Percentiles rank a stretch among this genome's conserved stretches.
These are phyloP conservation scores for Asclepias syriaca DNA, from an alignment of 257 asterid genomes.

Conservation along the genomic window DNA sequence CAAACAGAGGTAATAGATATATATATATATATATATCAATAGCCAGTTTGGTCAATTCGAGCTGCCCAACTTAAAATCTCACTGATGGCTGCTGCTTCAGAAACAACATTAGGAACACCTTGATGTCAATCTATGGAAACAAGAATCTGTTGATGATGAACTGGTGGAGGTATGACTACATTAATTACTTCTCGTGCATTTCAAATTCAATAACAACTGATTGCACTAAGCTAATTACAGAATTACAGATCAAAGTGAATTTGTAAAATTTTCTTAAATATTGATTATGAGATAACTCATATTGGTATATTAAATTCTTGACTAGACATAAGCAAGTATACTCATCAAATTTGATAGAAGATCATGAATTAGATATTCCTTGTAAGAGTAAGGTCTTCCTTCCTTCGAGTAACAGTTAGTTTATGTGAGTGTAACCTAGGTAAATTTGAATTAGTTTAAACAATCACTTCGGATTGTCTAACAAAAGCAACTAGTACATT, in stretches of 20 bases:
- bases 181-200: background rate
- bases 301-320: too few species aligned
- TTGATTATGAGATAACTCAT: background rate
- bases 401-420: too few species aligned
- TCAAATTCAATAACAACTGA: background rate
- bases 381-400: too few species aligned
- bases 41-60: background rate
- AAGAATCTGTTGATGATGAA: conserved; percentile 78
- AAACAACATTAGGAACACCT: conserved; percentile 53
- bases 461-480: too few species aligned
- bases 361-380: too few species aligned
- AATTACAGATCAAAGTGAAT: background rate
- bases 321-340: too few species aligned
- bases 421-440: too few species aligned
- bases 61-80: background rate
- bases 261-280: background rate
- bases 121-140: conserved; percentile 69
- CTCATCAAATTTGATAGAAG: too few species aligned
- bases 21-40: too few species aligned
- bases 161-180: conserved; percentile 62
- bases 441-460: too few species aligned
- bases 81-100: conserved; percentile 32
- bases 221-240: background rate
- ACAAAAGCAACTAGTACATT: too few species aligned
- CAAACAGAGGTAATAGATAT: conserved; percentile 43